Evolutionary conservation across 768 basidiomycete species (phyloP), one percentile per base, ranked within the genome.

Genomic region (Tylopilus vinaceipallidus): DNA sequence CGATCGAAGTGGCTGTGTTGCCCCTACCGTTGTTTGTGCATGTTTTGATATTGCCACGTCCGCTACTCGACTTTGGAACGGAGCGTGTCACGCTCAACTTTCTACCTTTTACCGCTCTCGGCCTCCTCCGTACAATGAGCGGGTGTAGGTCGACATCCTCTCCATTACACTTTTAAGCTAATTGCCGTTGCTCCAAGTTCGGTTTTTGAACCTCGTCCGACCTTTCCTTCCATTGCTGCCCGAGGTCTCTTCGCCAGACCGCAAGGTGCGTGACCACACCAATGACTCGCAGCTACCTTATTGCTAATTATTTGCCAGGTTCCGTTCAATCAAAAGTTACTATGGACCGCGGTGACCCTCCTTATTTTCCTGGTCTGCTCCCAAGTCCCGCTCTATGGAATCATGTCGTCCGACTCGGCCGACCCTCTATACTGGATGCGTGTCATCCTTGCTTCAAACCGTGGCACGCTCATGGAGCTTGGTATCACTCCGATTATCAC

Each of bases 381-480:
- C 23, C 97, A 98, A 75, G 95, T 98, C 27, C 97, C 97, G 6
- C 80, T 99, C 40, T 99, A 98, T 72, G 97, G 97, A 55, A 98
- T 99, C 83, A 95, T 98, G 86, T 97, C 93, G 24, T 97, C 94
- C 52, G 95, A 99, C 79, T 97, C 94, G 58, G 93, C 93, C 47
- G 95, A 99, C 75, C 97, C 97, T 13, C 84, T 99, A 36, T 98
- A 97, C 77, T 98, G 95, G 97, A 94, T 98, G 88, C 91, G 95
- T 73, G 95, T 95, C 75, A 98, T 99, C 73, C 83, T 99, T 53
- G 95, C 97, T 20, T 97, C 93, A 7, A 98, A 98, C 75, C 83
- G 95, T 52, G 97, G 97, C 56, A 98, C 97, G 1, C 86, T 98
- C 54, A 99, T 99, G 97, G 97, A 99, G 73, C 84, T 99, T 53